Evolutionary conservation across 768 basidiomycete genomes (phyloP).

Genomic region (Vararia minispora): DNA sequence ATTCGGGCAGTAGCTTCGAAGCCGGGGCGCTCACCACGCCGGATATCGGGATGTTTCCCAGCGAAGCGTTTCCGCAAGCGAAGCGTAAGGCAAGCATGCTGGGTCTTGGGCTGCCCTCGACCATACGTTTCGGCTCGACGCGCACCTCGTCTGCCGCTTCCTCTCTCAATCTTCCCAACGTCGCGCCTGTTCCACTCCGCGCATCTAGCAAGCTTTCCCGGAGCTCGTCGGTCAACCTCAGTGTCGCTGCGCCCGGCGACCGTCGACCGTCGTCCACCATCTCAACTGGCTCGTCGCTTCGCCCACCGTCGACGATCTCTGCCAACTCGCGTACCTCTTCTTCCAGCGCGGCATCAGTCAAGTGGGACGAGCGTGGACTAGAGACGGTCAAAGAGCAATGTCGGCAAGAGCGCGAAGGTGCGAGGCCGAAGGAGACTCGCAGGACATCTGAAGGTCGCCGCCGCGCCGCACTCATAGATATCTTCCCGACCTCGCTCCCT

Average conservation of each 20-base stretch:
- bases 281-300: constrained; percentile 32
- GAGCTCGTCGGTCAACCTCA: constrained; percentile 5
- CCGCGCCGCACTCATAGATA: constrained; percentile 41
- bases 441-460: constrained; percentile 38
- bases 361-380: constrained; percentile 41
- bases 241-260: constrained; percentile 10
- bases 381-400: constrained; percentile 35
- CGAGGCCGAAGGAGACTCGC: constrained; percentile 30
- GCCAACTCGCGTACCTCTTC: constrained; percentile 27
- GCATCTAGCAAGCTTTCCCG: constrained; percentile 24
- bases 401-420: constrained; percentile 17
- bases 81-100: constrained; percentile 43
- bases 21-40: constrained; percentile 39
- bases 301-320: constrained; percentile 34
- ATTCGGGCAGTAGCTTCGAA: constrained; percentile 59
- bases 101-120: constrained; percentile 51
- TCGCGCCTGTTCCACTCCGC: background rate
- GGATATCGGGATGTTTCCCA: constrained; percentile 8
- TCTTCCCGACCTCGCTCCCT: constrained; percentile 36
- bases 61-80: constrained; percentile 16
- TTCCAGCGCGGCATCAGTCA: constrained; percentile 28
- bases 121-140: constrained; percentile 24
- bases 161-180: no score
- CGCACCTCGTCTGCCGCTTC: constrained; percentile 10
- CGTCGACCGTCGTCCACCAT: constrained; percentile 28